Base-by-base conservation (phyloP, 1,284 basidiomycete species). In the Tilletia indica region DNA sequence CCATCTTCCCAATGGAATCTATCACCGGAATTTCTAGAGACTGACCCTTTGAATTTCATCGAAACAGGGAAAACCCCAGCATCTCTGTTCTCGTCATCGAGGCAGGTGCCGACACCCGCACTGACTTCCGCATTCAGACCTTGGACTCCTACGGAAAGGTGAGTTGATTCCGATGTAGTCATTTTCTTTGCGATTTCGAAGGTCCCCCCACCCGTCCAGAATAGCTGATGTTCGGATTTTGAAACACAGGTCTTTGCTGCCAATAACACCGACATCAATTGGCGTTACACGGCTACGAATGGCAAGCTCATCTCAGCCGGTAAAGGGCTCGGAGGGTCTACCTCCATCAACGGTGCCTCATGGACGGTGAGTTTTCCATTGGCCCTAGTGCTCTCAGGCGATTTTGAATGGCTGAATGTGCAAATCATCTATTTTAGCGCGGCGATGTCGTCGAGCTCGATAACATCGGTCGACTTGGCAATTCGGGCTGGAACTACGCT, bases 301-400 rank as follows among this genome's bases (percentile, higher is more conserved):
- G 86, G 86, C 19, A 87, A 85, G 76, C 79, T 82, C 9, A 87
- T 89, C 34, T 61, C 69, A 0, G 82, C 88, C 36, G 89, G 89
- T 1, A 89, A 88, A 78, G 89, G 88, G 0, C 86, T 90, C 2
- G 89, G 89, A 39, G 89, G 89, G 0, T 86, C 87, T 64, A 87
- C 88, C 47, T 88, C 88, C 0, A 89, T 90, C 80, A 90, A 90
- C 77, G 89, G 89, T 39, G 88, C 85, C 11, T 84, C 86, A 9
- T 90, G 88, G 84, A 89, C n/a, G 16, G 25, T 19, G 14, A 14
- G 58, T 63, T 8, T 54, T 45, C 42, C 9, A 14, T 45, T 14
- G 42, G 42, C 42, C 14, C 3, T 14, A 31, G 25, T 31, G 25
- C 25, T 31, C 25, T 31, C 25, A 31, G 25, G 25, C 25, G 25